A percentile compares a stretch with the other conserved stretches of the same genome.
phyloP scores from a whole-genome alignment of 1,284 basidiomycete species.

The Ceratobasidium sp. region DNA sequence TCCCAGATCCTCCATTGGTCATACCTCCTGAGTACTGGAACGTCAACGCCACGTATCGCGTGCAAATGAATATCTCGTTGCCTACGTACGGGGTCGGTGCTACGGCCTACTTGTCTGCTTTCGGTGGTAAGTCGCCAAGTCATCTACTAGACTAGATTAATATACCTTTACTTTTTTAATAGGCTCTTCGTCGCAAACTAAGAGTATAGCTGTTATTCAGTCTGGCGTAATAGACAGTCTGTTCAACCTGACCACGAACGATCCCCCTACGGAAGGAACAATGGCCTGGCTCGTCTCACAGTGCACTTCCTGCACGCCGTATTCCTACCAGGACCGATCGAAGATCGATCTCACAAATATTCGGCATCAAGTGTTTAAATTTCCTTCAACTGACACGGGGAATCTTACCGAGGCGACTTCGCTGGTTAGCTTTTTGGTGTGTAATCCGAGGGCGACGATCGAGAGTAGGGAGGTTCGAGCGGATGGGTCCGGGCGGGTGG shows the following conservation, averaged over 20 bases:
- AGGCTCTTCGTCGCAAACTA: too few species aligned
- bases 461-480: conserved; percentile 37
- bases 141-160: too few species aligned
- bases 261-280: conserved; percentile 10
- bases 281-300: conserved; percentile 35
- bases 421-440: conserved; percentile 22
- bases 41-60: not conserved
- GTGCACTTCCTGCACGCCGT: conserved; percentile 1
- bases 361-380: conserved; percentile 10
- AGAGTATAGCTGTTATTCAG: too few species aligned
- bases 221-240: not conserved
- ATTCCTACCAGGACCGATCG: not conserved
- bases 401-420: not conserved
- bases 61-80: conserved; percentile 9
- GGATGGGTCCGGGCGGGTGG: conserved; percentile 27
- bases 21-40: not conserved
- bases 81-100: conserved; percentile 1
- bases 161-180: too few species aligned
- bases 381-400: not conserved
- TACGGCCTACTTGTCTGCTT: not conserved
- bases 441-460: conserved; percentile 16
- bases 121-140: too few species aligned
- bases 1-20: conserved; percentile 29
- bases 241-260: conserved; percentile 19
- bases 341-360: conserved; percentile 17